Conservation (phyloP, 495 filamentous ascomycete species). For the Neurospora pannonica region DNA sequence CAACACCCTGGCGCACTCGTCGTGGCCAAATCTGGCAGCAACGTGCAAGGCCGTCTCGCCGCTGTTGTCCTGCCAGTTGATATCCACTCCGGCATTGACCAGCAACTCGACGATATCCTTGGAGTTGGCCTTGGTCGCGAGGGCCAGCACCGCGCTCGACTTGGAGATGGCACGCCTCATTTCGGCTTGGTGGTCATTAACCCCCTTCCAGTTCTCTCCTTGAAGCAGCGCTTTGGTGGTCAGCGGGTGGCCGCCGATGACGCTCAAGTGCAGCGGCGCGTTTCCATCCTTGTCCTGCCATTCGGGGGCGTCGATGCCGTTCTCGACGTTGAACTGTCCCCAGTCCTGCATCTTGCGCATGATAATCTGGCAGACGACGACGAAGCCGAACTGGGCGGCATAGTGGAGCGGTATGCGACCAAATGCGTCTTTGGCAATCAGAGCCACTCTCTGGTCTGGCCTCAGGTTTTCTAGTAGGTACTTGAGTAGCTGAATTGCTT, state of each 20-base stretch:
- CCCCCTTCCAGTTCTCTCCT: slow-evolving; percentile 63
- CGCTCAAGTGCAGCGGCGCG: slow-evolving; percentile 83
- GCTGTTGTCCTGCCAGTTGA: slow-evolving; percentile 86
- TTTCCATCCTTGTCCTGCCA: slow-evolving; percentile 94
- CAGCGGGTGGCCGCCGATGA: slow-evolving; percentile 80
- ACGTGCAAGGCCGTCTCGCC: slow-evolving; percentile 93
- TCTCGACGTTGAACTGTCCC: slow-evolving; percentile 72
- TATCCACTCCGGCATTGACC: slow-evolving; percentile 82
- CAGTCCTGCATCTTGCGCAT: slow-evolving; percentile 82
- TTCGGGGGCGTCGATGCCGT: slow-evolving; percentile 71
- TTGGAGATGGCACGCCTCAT: slow-evolving; percentile 62
- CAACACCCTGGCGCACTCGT: slow-evolving; percentile 65
- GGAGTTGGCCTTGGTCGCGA: slow-evolving; percentile 81
- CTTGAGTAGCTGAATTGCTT: slow-evolving; percentile 62
- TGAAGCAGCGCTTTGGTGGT: slow-evolving; percentile 74
- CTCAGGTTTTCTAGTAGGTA: slow-evolving; percentile 63
- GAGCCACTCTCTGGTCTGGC: slow-evolving; percentile 56
- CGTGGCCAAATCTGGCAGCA: slow-evolving; percentile 80
- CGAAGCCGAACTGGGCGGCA: slow-evolving; percentile 89
- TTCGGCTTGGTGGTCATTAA: slow-evolving; percentile 46
- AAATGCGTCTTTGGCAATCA: slow-evolving; percentile 63
- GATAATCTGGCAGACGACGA: slow-evolving; percentile 75
- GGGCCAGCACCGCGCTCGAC: slow-evolving; percentile 80
- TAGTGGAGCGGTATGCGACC: slow-evolving; percentile 90
- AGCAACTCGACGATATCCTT: slow-evolving; percentile 72